Evolutionary conservation across 176 grass and related monocot species (phyloP), one percentile per base, ranked within the genome.

Genomic region (Miscanthus lutarioriparius): DNA sequence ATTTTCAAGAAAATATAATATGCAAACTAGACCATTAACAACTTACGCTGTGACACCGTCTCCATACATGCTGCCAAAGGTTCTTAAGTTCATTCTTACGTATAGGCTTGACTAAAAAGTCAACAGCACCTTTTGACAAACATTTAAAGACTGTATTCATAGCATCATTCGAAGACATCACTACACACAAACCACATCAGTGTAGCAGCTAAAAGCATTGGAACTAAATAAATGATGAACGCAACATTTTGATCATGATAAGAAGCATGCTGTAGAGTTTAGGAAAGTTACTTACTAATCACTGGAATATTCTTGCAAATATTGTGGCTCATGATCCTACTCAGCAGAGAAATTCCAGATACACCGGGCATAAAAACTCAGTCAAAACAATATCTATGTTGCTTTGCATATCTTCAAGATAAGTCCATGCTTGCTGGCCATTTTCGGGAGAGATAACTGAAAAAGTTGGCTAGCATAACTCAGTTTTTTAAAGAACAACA

Each of bases 31-130:
- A 84, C 26, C 26, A 53, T 28, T 27, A 88, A 63, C n/a, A 77
- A 49, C 47, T 49, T 49, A 49, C 47, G 47, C 47, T 49, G 47
- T 49, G 47, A 49, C 47, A 49, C 47, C 47, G 47, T 49, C 47
- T 49, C 47, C 47, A 49, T 49, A 97, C 68, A 81, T 97, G 95
- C 79, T 97, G 95, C 95, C 92, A 95, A 82, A 98, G 92, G 73
- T 88, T 95, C 81, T 95, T 98, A 89, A 98, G 91, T 72, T 98
- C 95, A 85, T 98, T 98, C 85, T 93, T 98, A 8, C 95, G 88
- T 66, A 98, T 85, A 64, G 95, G 92, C 82, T 98, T 98, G 45
- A 95, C 85, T 83, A 98, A 88, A 88, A 98, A 98, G 80, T 98
- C 91, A 95, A 95, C 95, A 45, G 95, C 92, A 65, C 92, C 92